phyloP scores from a whole-genome alignment of 768 basidiomycete genomes.

The Suillus cothurnatus region DNA sequence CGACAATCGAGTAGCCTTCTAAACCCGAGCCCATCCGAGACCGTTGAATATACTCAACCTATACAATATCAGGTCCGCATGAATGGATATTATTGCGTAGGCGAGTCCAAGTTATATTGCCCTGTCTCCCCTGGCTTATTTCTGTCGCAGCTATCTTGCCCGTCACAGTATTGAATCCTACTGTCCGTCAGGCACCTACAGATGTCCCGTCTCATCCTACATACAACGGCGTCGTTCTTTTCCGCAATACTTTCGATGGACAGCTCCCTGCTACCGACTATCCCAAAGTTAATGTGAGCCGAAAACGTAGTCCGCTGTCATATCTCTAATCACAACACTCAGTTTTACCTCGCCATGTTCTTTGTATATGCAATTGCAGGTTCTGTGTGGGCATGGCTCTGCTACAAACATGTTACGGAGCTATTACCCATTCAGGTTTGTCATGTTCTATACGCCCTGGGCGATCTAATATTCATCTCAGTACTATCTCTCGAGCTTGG shows the following conservation, averaged over 20 bases:
- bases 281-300: conserved; percentile 90
- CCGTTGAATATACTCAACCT: conserved; percentile 62
- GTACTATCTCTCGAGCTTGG: conserved; percentile 90
- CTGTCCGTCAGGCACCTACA: conserved; percentile 42
- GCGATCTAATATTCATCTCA: conserved; percentile 31
- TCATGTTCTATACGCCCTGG: not conserved
- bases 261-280: conserved; percentile 92
- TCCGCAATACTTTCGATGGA: conserved; percentile 87
- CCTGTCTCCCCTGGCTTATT: conserved; percentile 6
- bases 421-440: conserved; percentile 86
- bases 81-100: conserved; percentile 96
- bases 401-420: conserved; percentile 78
- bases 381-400: conserved; percentile 79
- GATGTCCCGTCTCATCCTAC: conserved; percentile 70
- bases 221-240: conserved; percentile 79
- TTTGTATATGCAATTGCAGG: conserved; percentile 74
- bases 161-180: conserved; percentile 67
- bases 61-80: conserved; percentile 83
- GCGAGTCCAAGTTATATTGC: conserved; percentile 48
- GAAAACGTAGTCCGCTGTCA: not conserved
- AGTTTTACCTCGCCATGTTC: conserved; percentile 92
- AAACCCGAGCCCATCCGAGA: conserved; percentile 52
- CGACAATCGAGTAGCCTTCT: conserved; percentile 31
- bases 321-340: conserved; percentile 4
- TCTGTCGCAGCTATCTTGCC: conserved; percentile 73